Conservation (phyloP, 2,329 filamentous ascomycete genomes). For the Neofusicoccum sp. region DNA sequence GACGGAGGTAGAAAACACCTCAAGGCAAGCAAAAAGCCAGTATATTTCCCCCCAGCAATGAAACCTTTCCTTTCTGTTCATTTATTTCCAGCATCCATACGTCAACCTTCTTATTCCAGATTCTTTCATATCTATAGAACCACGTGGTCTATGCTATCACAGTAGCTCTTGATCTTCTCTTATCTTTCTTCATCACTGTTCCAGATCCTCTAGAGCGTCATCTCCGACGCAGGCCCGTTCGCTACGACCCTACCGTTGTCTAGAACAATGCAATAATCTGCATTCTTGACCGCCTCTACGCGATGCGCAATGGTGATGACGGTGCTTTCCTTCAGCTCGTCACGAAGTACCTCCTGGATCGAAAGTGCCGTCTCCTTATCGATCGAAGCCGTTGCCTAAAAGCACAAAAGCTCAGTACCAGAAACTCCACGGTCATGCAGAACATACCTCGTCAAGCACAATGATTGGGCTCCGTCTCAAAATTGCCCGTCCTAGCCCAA, state of each 20-base stretch:
- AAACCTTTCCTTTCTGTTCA: no score
- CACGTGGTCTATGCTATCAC: background rate
- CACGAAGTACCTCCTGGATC: conserved; percentile 58
- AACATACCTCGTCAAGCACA: conserved; percentile 60
- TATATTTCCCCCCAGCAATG: no score
- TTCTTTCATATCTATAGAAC: background rate
- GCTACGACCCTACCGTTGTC: conserved; percentile 53
- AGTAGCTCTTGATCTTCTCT: background rate
- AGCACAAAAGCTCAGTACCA: background rate
- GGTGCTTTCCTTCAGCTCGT: conserved; percentile 61
- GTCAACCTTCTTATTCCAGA: no score
- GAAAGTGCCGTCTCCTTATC: conserved; percentile 62
- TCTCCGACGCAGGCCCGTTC: conserved; percentile 36
- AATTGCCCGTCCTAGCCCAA: conserved; percentile 65
- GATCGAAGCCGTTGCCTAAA: conserved; percentile 61
- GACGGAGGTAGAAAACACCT: no score
- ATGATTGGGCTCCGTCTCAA: conserved; percentile 63
- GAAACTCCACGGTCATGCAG: conserved; percentile 15
- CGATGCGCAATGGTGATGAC: conserved; percentile 69
- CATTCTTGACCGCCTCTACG: conserved; percentile 62
- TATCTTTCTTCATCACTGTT: background rate
- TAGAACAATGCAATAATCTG: conserved; percentile 58
- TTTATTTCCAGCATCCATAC: no score
- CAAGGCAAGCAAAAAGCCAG: no score
- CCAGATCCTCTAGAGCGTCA: conserved; percentile 20